Conservation (phyloP, 2,329 filamentous ascomycete genomes). For the Xylariales sp. region DNA sequence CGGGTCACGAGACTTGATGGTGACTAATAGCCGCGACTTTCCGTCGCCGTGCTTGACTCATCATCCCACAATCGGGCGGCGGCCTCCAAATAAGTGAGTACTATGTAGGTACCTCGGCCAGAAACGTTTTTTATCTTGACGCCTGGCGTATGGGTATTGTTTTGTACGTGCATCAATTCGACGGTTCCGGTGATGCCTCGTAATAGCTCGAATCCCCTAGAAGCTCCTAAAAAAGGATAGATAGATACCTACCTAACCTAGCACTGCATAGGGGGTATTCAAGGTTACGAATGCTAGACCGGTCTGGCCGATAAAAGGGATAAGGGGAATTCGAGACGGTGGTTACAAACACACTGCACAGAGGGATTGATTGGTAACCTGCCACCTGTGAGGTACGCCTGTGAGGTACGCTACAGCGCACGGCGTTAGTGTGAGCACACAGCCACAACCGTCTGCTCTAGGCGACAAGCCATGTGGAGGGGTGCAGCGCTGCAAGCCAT, state of each 20-base stretch:
- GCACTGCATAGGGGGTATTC: background rate
- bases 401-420: background rate
- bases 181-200: constrained; percentile 1
- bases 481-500: background rate
- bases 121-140: background rate
- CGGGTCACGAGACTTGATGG: constrained; percentile 25
- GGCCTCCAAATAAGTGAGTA: constrained; percentile 15
- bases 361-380: constrained; percentile 22
- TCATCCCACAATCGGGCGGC: constrained; percentile 11
- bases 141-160: constrained; percentile 8
- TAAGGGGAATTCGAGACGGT: background rate
- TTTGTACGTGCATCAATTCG: background rate
- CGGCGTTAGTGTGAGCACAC: background rate
- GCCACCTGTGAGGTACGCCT: background rate
- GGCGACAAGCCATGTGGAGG: constrained; percentile 1
- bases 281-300: constrained; percentile 4
- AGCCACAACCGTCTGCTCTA: constrained; percentile 3
- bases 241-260: no score
- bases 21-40: constrained; percentile 15
- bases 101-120: constrained; percentile 1
- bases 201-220: background rate
- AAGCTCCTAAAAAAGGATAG: background rate
- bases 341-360: background rate
- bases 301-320: constrained; percentile 29
- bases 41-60: constrained; percentile 30